A percentile compares a stretch with the other conserved stretches of the same genome.
These are phyloP conservation scores for Salix brachista DNA, from an alignment of 345 rosid genomes.

Conservation along the genomic window DNA sequence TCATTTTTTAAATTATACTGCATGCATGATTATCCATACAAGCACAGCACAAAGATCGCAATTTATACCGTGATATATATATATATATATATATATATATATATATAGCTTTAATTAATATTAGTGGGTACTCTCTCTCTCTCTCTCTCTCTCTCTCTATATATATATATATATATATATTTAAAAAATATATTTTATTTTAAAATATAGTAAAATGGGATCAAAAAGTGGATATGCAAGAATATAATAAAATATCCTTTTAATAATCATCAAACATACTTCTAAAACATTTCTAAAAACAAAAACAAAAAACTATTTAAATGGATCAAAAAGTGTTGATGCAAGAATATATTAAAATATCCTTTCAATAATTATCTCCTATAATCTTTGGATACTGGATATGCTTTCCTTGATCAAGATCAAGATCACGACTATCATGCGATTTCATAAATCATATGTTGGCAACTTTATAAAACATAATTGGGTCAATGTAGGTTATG, in stretches of 20 bases:
- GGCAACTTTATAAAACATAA: constrained; percentile 8
- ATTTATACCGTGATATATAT: not conserved
- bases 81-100: no score
- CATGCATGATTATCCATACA: not conserved
- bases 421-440: not conserved
- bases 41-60: not conserved
- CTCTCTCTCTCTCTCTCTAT: no score
- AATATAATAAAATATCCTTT: no score
- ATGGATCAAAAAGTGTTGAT: not conserved
- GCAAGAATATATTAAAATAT: not conserved
- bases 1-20: not conserved
- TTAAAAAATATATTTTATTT: no score
- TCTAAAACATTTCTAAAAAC: no score
- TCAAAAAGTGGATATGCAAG: no score
- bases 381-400: not conserved
- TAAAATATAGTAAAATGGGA: no score
- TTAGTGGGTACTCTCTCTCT: no score
- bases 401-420: constrained; percentile 6
- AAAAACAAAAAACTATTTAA: no score
- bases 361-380: not conserved
- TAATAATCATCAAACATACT: no score
- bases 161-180: no score
- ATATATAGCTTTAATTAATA: no score
- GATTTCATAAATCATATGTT: constrained; percentile 5
- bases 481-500: constrained; percentile 33